These are phyloP conservation scores for Acacia crassicarpa DNA, from an alignment of 306 rosid genomes.

Conservation along the genomic window DNA sequence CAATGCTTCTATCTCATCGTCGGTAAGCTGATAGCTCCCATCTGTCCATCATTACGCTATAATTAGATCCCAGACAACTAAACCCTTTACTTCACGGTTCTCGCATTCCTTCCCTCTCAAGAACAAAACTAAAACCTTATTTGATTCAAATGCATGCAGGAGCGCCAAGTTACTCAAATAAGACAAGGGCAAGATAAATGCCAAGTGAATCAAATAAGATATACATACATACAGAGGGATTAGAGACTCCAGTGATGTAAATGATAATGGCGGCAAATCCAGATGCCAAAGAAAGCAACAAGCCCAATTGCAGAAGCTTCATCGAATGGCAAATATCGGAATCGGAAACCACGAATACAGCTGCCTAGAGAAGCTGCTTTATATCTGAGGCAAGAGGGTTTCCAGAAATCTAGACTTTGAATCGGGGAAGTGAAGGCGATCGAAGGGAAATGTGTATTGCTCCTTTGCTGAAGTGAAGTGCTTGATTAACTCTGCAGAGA, in stretches of 20 bases:
- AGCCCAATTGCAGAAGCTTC: slow-evolving; percentile 47
- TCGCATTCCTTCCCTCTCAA: not conserved
- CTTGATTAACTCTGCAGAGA: not conserved
- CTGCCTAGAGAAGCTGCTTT: slow-evolving; percentile 2
- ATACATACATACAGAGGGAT: slow-evolving; percentile 54
- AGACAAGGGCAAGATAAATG: not conserved
- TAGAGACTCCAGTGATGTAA: slow-evolving; percentile 47
- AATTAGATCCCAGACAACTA: slow-evolving; percentile 13
- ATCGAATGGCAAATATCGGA: slow-evolving; percentile 15
- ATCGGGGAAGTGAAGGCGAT: not conserved
- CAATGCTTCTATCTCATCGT: slow-evolving; percentile 71
- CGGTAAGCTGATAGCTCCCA: slow-evolving; percentile 48
- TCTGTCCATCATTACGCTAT: slow-evolving; percentile 33
- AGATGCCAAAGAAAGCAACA: slow-evolving; percentile 44
- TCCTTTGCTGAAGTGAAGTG: not conserved
- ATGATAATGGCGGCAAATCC: slow-evolving; percentile 52
- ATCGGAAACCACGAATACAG: not conserved
- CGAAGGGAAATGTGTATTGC: not conserved
- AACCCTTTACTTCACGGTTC: not conserved
- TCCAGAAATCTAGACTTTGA: slow-evolving; percentile 3
- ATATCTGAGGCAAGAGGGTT: slow-evolving; percentile 20
- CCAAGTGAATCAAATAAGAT: not conserved
- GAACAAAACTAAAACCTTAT: not conserved
- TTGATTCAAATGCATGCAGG: not conserved
- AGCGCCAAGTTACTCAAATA: not conserved